Evolutionary conservation across 164 flowering plant species (phyloP).

Genomic region (Warburgia ugandensis): DNA sequence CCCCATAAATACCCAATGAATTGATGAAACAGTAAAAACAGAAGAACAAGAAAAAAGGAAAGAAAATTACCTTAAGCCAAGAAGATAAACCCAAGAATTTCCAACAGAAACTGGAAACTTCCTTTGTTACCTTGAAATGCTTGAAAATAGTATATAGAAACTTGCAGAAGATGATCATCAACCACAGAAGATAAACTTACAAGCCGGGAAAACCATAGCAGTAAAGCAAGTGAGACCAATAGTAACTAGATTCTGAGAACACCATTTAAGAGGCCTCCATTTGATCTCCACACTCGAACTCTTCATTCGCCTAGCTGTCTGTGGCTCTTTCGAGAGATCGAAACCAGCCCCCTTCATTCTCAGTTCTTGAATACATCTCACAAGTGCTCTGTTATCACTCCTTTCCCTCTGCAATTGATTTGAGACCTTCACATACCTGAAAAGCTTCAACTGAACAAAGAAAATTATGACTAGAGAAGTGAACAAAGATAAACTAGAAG

Average conservation of each 20-base stretch:
- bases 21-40: no score
- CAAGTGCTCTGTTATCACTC: constrained; percentile 48
- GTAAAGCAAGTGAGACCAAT: constrained; percentile 55
- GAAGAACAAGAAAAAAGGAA: no score
- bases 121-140: no score
- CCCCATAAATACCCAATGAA: no score
- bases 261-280: constrained; percentile 75
- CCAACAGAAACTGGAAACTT: no score
- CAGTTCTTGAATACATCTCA: constrained; percentile 64
- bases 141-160: no score
- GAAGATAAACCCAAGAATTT: no score
- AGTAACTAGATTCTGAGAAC: constrained; percentile 43
- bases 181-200: constrained; percentile 6
- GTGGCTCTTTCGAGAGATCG: constrained; percentile 69
- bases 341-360: constrained; percentile 96
- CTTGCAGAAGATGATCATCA: constrained; percentile 1
- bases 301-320: constrained; percentile 53
- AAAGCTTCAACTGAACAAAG: constrained; percentile 61
- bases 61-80: no score
- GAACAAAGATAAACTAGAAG: constrained; percentile 32
- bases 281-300: constrained; percentile 94
- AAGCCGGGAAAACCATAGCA: constrained; percentile 26
- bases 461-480: constrained; percentile 45
- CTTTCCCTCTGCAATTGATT: constrained; percentile 50
- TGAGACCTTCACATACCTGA: constrained; percentile 55